A percentile compares a stretch with the other conserved stretches of the same genome.
These are phyloP conservation scores for Ocimum tenuiflorum DNA, from an alignment of 257 asterid genomes.

Conservation along the genomic window DNA sequence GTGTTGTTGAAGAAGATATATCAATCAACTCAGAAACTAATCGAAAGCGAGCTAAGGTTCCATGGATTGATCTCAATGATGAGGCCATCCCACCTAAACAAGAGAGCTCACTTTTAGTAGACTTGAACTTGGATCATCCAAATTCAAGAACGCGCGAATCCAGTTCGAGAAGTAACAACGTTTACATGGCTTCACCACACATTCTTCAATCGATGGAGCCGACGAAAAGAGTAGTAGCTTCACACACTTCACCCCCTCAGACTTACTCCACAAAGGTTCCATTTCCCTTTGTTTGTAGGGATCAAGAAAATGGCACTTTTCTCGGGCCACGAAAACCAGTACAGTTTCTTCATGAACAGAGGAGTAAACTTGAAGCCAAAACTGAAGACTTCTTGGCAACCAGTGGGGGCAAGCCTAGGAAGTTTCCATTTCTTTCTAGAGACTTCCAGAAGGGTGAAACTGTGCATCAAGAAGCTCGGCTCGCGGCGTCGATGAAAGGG, in stretches of 20 bases:
- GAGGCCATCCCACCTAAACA: conserved; percentile 17
- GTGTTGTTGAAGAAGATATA: conserved; percentile 39
- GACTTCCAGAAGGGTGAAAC: conserved; percentile 22
- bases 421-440: conserved; percentile 24
- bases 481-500: conserved; percentile 31
- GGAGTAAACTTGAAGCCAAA: conserved; percentile 18
- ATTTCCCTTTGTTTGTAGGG: too few relatives aligned
- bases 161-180: conserved; percentile 16
- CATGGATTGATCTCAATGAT: conserved; percentile 43
- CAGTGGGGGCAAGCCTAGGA: conserved; percentile 23
- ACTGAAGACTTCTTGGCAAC: conserved; percentile 18
- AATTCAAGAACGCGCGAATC: conserved; percentile 16
- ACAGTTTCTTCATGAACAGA: conserved; percentile 24
- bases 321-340: conserved; percentile 13
- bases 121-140: conserved; percentile 37
- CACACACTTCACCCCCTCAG: conserved; percentile 31
- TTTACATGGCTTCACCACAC: conserved; percentile 29
- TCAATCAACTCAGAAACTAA: conserved; percentile 16
- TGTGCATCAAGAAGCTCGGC: conserved; percentile 28
- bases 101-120: conserved; percentile 10
- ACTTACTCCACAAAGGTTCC: too few relatives aligned
- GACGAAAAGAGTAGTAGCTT: conserved; percentile 26
- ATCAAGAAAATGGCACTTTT: conserved; percentile 13
- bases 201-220: conserved; percentile 25
- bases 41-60: conserved; percentile 26